Percentiles rank a stretch among this genome's conserved stretches.
Evolutionary conservation across 176 grass and related monocot genomes (phyloP).

Genomic region (Stipa capillata): DNA sequence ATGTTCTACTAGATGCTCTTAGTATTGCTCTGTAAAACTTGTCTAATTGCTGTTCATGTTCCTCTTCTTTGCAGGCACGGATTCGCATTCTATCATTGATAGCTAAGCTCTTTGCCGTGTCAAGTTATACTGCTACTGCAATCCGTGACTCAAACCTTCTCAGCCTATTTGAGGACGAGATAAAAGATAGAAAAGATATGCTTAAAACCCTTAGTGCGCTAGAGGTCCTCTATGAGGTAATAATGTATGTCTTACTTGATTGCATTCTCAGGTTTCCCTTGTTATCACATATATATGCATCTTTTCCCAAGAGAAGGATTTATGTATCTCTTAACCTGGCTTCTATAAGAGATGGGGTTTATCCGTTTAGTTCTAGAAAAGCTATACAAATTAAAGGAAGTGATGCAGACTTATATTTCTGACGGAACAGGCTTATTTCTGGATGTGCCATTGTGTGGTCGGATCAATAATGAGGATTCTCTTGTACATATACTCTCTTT

Average conservation of each 20-base stretch:
- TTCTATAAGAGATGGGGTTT: background rate
- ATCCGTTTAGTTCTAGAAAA: background rate
- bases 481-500: background rate
- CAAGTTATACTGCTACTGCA: constrained; percentile 37
- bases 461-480: background rate
- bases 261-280: background rate
- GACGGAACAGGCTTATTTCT: background rate
- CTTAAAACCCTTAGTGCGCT: constrained; percentile 71
- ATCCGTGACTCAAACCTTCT: constrained; percentile 65
- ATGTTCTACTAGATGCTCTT: constrained; percentile 3
- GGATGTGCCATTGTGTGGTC: background rate
- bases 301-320: background rate
- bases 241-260: background rate
- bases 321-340: background rate
- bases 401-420: background rate
- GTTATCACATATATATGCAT: background rate
- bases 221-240: constrained; percentile 93
- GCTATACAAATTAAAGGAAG: background rate
- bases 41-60: background rate
- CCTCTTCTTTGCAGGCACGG: constrained; percentile 35
- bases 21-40: background rate
- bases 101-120: constrained; percentile 63
- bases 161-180: constrained; percentile 80
- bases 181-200: constrained; percentile 71
- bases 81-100: constrained; percentile 67